Evolutionary conservation across 1,284 basidiomycete genomes (phyloP), one percentile per base, ranked within the genome.

Genomic region (Apiotrichum mycotoxinovorans): DNA sequence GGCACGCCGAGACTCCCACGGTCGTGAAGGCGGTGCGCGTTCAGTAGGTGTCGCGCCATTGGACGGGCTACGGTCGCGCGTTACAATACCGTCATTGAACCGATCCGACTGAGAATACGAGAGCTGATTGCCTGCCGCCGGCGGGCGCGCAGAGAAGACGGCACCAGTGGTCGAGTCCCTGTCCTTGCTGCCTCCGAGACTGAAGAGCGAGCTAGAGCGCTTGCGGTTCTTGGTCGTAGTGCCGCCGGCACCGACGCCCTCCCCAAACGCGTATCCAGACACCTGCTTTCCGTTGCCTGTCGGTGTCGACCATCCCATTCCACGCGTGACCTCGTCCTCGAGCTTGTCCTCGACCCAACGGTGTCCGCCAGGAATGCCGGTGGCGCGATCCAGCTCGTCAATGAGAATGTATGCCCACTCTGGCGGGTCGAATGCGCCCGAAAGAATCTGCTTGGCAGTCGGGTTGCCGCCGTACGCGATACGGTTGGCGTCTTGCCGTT

Each of bases 401-500:
- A 89, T 85, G 37, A 97, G 81, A 2, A 81, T 72, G 41, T 81
- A 75, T 1, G 91, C 86, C 88, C 90, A 96, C 3, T 83, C 78
- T 0, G 91, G 92, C 2, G 84, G 82, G 20, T 85, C 82, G 44
- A 95, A 79, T 7, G 76, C 73, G 12, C 93, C 93, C 45, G 84
- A 86, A 17, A 97, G 84, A 23, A 97, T 83, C 70, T 87, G 82
- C 73, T 87, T 88, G 1, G 82, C 86, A 0, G 86, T 85, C 12
- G 91, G 87, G 56, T 86, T 82, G 4, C 84, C 82, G 34, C 83
- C 81, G 71, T 94, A 95, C 4, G 91, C 90, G 47, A 87, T 80
- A 2, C 84, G 79, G 71, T 94, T 93, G 10, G 90, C 89, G 72
- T 98, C 96, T 71, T 91, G 87, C 26, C 96, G 85, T 75, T 98